These are phyloP conservation scores for Chaetoscypha palmicola DNA, from an alignment of 2,329 filamentous ascomycete species.

Conservation along the genomic window DNA sequence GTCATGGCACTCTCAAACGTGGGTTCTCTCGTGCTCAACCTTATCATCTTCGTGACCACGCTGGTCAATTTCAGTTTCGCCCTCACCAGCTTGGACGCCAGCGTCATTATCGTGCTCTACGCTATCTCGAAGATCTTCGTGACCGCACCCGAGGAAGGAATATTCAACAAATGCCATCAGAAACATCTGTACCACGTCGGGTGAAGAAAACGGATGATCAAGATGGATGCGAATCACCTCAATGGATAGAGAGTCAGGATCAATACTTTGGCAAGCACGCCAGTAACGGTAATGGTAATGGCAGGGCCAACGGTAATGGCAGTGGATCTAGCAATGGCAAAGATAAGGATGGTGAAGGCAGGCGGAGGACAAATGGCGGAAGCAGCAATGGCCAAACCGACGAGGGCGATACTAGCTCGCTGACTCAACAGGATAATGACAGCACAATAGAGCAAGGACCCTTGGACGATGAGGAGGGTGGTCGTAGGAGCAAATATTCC, in stretches of 20 bases:
- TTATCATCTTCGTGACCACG: slow-evolving; percentile 47
- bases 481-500: slow-evolving; percentile 34
- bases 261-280: slow-evolving; percentile 1
- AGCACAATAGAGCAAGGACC: neutral
- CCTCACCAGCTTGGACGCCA: slow-evolving; percentile 42
- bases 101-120: slow-evolving; percentile 41
- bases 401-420: neutral
- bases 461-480: slow-evolving; percentile 19
- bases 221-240: slow-evolving; percentile 35
- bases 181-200: slow-evolving; percentile 26
- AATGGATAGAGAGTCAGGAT: slow-evolving; percentile 5
- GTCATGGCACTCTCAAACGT: slow-evolving; percentile 46
- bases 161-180: slow-evolving; percentile 33
- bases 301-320: neutral
- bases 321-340: neutral
- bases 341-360: neutral
- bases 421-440: neutral
- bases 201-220: slow-evolving; percentile 16
- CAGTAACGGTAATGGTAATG: neutral
- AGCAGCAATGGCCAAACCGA: neutral
- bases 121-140: slow-evolving; percentile 42
- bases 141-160: slow-evolving; percentile 39
- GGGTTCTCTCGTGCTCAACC: slow-evolving; percentile 44
- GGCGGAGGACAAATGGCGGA: neutral
- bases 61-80: slow-evolving; percentile 47